Base-by-base conservation (phyloP, 495 filamentous ascomycete genomes). In the Penicillium paradoxum region DNA sequence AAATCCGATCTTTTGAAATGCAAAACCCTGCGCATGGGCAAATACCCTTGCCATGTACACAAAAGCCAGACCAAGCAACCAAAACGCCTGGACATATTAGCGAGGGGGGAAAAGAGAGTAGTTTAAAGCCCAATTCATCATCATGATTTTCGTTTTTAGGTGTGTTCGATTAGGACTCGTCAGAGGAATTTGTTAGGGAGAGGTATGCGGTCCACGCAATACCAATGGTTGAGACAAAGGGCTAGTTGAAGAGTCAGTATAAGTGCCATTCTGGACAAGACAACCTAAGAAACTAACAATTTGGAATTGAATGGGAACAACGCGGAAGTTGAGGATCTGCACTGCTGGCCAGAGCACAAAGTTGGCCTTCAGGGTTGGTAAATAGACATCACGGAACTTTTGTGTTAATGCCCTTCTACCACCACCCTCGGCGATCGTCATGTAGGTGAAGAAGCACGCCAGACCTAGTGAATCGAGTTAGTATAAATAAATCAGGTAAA, bases 201-300 rank as follows among this genome's bases (percentile, higher is more conserved):
- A 99, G 82, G 67, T 97, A 99, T 19, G 90, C 91, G n/a, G 95
- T 99, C 95, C 95, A 99, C 41, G 90, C 91, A 58, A 99, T 97
- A 79, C 95, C 95, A 50, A 99, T 74, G 22, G 88, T 92, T 4
- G 91, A 96, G 11, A 97, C 95, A 65, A 99, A 97, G 2, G 95
- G 95, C 93, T 97, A 55, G 33, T 53, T 49, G 25, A 17, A 55
- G 51, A 17, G 56, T 48, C 11, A 56, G 30, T 46, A 39, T 33
- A 46, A 32, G 44, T 25, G 25, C 50, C 3, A 21, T n/a, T 32
- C 3, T 32, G 19, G 7, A 44, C 14, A 19, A 53, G 22, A 18
- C 30, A 27, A 33, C 21, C 6, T 1, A 15, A 27, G 41, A 50
- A 54, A 81, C 92, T 82, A 66, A 97, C 93, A 68, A 99, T 86